A percentile compares a stretch with the other conserved stretches of the same genome.
Conservation (phyloP, 148 eudicot species). For the Nepenthes mirabilis region DNA sequence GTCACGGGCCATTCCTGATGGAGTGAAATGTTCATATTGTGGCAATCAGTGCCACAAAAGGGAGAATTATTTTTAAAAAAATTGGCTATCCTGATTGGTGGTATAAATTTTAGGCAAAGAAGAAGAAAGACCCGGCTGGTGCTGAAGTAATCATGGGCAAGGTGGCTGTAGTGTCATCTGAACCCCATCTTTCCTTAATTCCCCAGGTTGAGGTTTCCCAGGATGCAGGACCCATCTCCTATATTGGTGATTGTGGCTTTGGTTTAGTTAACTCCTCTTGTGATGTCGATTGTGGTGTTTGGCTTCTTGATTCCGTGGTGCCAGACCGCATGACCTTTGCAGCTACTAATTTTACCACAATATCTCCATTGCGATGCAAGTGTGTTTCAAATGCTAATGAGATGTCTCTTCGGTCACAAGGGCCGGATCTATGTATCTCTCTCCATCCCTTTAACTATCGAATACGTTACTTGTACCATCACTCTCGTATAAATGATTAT, state of each 20-base stretch:
- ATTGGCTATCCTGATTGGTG: not conserved
- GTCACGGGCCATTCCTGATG: not conserved
- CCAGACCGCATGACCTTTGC: conserved; percentile 2
- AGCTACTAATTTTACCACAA: not conserved
- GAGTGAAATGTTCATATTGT: too few relatives aligned
- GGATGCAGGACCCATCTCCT: not conserved
- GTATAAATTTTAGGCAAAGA: not conserved
- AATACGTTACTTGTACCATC: conserved; percentile 1
- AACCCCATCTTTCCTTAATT: not conserved
- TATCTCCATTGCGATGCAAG: not conserved
- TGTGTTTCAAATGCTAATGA: not conserved
- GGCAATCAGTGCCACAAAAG: not conserved
- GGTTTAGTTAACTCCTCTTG: too few relatives aligned
- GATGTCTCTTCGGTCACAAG: not conserved
- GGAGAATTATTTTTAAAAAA: not conserved
- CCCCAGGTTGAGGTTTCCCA: not conserved
- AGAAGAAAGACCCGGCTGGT: too few relatives aligned
- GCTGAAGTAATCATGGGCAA: too few relatives aligned
- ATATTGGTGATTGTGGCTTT: not conserved
- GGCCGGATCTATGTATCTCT: not conserved
- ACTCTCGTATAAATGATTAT: not conserved
- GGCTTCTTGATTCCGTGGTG: not conserved
- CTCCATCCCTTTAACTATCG: not conserved
- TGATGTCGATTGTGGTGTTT: not conserved
- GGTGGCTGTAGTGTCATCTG: too few relatives aligned